Evolutionary conservation across 192 early-diverging fungal species (phyloP).

Genomic region (Diversispora epigaea): DNA sequence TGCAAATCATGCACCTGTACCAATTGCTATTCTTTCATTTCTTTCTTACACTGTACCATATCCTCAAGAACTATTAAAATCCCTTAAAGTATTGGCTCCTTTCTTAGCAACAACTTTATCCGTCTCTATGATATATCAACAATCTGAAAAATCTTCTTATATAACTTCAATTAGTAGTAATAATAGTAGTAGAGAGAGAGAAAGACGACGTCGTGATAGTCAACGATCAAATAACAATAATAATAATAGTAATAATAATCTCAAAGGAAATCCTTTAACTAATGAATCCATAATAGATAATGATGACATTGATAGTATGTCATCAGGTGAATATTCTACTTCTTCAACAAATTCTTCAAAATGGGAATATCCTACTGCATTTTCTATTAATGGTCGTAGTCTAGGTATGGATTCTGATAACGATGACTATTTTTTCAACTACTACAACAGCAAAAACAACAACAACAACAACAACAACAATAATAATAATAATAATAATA

Average conservation of each 20-base stretch:
- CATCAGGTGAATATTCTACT: neutral
- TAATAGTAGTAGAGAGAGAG: conserved; percentile 27
- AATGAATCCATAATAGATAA: conserved; percentile 1
- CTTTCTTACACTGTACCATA: conserved; percentile 55
- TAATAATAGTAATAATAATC: neutral
- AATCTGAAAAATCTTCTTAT: conserved; percentile 26
- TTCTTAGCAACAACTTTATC: conserved; percentile 49
- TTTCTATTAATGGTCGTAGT: conserved; percentile 33
- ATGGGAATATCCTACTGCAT: conserved; percentile 13
- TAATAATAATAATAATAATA: neutral
- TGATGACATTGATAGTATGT: neutral
- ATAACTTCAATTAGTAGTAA: conserved; percentile 32
- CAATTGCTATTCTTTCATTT: conserved; percentile 56
- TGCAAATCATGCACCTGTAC: conserved; percentile 37
- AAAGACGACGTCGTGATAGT: conserved; percentile 12
- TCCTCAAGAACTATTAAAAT: conserved; percentile 42
- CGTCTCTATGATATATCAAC: conserved; percentile 26
- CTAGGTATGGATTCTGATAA: conserved; percentile 24
- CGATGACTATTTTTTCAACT: neutral
- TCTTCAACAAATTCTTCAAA: neutral
- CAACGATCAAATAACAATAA: neutral
- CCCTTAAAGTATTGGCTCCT: conserved; percentile 43
- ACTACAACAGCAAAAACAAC: too few relatives aligned
- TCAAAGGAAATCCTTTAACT: conserved; percentile 18
- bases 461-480: too few relatives aligned